phyloP scores from a whole-genome alignment of 2,329 filamentous ascomycete species.

The Claviceps capensis region DNA sequence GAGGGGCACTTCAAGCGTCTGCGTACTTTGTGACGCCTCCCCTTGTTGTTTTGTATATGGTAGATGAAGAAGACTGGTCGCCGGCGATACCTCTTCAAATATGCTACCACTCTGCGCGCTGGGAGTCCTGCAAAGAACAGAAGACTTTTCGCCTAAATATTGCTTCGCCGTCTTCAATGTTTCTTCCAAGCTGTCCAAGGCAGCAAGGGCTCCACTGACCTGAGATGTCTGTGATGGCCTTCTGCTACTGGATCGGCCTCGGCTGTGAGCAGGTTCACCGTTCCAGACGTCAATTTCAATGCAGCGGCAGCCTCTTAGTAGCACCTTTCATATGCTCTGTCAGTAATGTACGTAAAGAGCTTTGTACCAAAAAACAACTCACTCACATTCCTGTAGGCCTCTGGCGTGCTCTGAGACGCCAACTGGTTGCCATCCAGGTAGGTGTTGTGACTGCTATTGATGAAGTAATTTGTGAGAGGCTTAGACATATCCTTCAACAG shows the following conservation, averaged over 20 bases:
- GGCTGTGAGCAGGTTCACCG: constrained; percentile 36
- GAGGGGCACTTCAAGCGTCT: not conserved
- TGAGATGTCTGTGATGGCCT: constrained; percentile 33
- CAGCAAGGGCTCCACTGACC: constrained; percentile 29
- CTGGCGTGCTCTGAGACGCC: constrained; percentile 59
- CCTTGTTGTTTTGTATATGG: constrained; percentile 19
- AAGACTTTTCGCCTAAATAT: constrained; percentile 17
- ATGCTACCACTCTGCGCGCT: constrained; percentile 23
- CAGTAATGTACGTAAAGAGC: not conserved
- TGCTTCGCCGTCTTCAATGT: constrained; percentile 13
- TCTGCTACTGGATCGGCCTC: constrained; percentile 27
- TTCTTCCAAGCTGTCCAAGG: constrained; percentile 23
- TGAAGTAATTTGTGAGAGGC: constrained; percentile 80
- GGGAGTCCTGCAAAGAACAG: constrained; percentile 23
- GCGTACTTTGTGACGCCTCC: constrained; percentile 21
- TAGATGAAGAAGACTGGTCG: constrained; percentile 16
- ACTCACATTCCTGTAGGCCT: constrained; percentile 62
- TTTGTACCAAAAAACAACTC: not conserved
- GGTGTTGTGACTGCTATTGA: constrained; percentile 90
- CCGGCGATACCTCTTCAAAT: constrained; percentile 17
- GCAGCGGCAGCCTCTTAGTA: constrained; percentile 68
- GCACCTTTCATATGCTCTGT: constrained; percentile 33
- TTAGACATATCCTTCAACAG: constrained; percentile 44
- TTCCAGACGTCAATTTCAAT: constrained; percentile 96
- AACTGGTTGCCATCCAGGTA: constrained; percentile 82